Conservation (phyloP, 2,329 filamentous ascomycete species). For the Alternaria gansuensis region DNA sequence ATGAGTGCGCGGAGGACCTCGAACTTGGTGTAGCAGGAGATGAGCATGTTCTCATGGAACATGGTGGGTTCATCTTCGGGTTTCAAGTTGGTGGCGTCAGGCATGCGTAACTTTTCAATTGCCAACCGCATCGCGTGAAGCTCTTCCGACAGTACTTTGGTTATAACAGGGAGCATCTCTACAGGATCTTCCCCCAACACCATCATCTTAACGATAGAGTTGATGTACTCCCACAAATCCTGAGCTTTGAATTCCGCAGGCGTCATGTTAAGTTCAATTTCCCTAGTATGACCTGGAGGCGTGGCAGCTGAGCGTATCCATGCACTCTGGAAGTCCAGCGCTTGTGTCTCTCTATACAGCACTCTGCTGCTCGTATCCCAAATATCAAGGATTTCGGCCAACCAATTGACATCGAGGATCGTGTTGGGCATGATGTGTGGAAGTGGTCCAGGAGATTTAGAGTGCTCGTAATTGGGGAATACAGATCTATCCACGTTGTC, state of each 20-base stretch:
- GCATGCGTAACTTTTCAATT: conserved; percentile 25
- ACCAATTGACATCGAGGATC: conserved; percentile 21
- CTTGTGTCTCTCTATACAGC: conserved; percentile 23
- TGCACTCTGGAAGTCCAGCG: not conserved
- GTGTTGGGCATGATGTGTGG: conserved; percentile 28
- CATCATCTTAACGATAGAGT: conserved; percentile 1
- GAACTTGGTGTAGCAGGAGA: conserved; percentile 35
- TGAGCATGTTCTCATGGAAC: conserved; percentile 39
- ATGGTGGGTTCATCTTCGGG: conserved; percentile 28
- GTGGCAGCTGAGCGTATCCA: conserved; percentile 1
- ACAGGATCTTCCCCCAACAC: not conserved
- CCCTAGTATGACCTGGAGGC: not conserved
- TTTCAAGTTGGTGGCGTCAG: conserved; percentile 12
- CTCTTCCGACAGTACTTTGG: conserved; percentile 11
- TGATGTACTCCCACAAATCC: conserved; percentile 6
- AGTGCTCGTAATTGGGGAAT: conserved; percentile 37
- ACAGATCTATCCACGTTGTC: conserved; percentile 43
- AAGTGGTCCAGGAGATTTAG: conserved; percentile 7
- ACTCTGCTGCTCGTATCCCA: conserved; percentile 23
- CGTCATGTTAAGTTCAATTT: conserved; percentile 4
- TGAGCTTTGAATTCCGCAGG: conserved; percentile 9
- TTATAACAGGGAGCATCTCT: not conserved
- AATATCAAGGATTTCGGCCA: conserved; percentile 16
- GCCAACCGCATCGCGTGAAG: conserved; percentile 21
- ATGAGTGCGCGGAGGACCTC: conserved; percentile 32